Conservation (phyloP, 306 rosid species). For the Cicer bijugum region DNA sequence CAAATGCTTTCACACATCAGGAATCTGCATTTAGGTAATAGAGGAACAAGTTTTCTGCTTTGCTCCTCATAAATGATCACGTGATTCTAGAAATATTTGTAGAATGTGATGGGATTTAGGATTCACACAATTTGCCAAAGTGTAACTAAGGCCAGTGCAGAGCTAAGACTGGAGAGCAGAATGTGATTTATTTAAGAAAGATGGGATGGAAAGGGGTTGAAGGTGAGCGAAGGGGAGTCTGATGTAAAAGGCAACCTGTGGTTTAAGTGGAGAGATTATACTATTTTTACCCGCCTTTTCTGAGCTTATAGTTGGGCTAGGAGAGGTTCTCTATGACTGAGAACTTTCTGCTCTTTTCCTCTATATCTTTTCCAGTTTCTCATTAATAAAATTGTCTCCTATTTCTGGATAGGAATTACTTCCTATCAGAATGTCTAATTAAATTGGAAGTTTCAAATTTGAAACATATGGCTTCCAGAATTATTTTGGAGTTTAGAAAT, state of each 20-base stretch:
- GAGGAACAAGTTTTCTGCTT: constrained; percentile 14
- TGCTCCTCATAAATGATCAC: neutral
- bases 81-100: neutral
- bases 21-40: constrained; percentile 23
- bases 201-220: neutral
- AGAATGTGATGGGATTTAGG: constrained; percentile 8
- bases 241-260: neutral
- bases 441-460: constrained; percentile 18
- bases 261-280: neutral
- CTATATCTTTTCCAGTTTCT: constrained; percentile 1
- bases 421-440: constrained; percentile 3
- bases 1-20: constrained; percentile 18
- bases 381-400: constrained; percentile 1
- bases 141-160: constrained; percentile 3
- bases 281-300: neutral
- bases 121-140: constrained; percentile 7
- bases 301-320: neutral
- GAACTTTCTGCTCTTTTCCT: constrained; percentile 2
- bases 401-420: neutral
- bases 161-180: constrained; percentile 9
- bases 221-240: constrained; percentile 25
- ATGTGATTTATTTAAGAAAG: constrained; percentile 10
- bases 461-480: neutral
- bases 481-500: constrained; percentile 16
- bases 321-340: neutral